Evolutionary conservation across 2,329 filamentous ascomycete species (phyloP).

Genomic region (Bipolaris victoriae): DNA sequence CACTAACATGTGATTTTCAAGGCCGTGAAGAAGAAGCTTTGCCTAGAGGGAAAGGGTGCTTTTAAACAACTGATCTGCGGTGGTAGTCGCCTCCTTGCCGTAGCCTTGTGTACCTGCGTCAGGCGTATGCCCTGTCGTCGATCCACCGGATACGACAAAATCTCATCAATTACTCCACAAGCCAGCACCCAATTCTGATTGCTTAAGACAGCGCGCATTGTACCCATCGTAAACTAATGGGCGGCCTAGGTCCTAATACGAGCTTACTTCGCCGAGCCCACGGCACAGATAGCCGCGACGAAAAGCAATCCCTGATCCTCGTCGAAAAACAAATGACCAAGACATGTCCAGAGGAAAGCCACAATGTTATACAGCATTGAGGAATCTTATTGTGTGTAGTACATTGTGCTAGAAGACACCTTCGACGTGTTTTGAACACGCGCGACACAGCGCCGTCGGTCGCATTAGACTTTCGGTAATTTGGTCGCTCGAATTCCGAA

Average conservation of each 20-base stretch:
- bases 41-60: not conserved
- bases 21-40: not conserved
- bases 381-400: not conserved
- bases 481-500: not conserved
- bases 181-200: not conserved
- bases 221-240: constrained; percentile 9
- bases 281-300: not conserved
- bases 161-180: constrained; percentile 8
- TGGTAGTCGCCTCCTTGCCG: not conserved
- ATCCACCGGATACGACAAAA: constrained; percentile 12
- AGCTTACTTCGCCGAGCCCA: constrained; percentile 13
- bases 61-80: constrained; percentile 10
- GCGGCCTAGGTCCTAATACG: constrained; percentile 11
- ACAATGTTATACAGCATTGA: not conserved
- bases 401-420: not conserved
- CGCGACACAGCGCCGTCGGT: constrained; percentile 5
- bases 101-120: constrained; percentile 17
- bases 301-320: constrained; percentile 4
- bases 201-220: not conserved
- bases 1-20: not conserved
- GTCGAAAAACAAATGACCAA: not conserved
- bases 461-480: not conserved
- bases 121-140: constrained; percentile 2
- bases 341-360: not conserved
- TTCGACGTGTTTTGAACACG: not conserved